Evolutionary conservation across 2,329 filamentous ascomycete species (phyloP).

Genomic region (Falciphora oryzae): DNA sequence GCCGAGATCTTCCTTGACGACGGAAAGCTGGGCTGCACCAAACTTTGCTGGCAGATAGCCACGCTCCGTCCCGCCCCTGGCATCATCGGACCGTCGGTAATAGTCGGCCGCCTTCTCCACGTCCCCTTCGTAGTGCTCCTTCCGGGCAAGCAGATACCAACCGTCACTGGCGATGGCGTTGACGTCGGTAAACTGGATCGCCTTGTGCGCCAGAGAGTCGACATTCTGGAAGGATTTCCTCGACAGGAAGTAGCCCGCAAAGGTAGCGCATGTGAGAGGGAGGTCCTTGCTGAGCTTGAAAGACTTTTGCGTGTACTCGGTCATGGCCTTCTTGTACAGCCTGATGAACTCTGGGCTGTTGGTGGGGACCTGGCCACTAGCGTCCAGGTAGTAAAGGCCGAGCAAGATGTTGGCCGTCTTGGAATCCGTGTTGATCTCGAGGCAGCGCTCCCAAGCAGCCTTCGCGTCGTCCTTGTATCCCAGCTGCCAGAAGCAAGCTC

Average conservation of each 20-base stretch:
- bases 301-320: conserved; percentile 85
- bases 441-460: conserved; percentile 78
- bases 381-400: conserved; percentile 82
- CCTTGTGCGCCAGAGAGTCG: conserved; percentile 81
- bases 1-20: conserved; percentile 76
- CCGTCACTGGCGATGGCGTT: conserved; percentile 96
- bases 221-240: conserved; percentile 76
- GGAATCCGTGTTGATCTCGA: conserved; percentile 76
- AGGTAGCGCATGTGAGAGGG: conserved; percentile 83
- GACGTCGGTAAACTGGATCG: conserved; percentile 92
- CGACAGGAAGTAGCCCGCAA: conserved; percentile 84
- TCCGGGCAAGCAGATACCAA: conserved; percentile 90
- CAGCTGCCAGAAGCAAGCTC: conserved; percentile 92
- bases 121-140: conserved; percentile 80
- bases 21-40: conserved; percentile 82
- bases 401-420: conserved; percentile 88
- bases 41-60: conserved; percentile 95
- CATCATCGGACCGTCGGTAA: conserved; percentile 86
- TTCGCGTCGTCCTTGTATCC: conserved; percentile 92
- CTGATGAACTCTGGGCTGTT: conserved; percentile 79
- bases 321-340: conserved; percentile 91
- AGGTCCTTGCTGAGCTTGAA: conserved; percentile 91
- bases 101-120: conserved; percentile 71
- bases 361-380: conserved; percentile 74
- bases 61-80: conserved; percentile 82